Percentiles rank a stretch among this genome's conserved stretches.
These are phyloP conservation scores for Heritiera littoralis DNA, from an alignment of 345 rosid genomes.

Conservation along the genomic window DNA sequence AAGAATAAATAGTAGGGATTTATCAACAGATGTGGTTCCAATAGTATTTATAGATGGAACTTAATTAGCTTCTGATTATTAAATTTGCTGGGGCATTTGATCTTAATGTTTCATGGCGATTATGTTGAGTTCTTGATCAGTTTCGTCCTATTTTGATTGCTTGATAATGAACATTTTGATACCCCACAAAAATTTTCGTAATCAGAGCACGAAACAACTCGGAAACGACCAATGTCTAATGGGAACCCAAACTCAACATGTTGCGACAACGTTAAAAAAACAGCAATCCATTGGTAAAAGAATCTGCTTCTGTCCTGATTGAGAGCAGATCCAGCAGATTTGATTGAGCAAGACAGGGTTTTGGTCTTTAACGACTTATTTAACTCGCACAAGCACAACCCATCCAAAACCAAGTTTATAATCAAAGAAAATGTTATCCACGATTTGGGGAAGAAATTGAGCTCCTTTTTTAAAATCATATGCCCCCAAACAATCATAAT, in stretches of 20 bases:
- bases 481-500: not conserved
- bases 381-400: no score
- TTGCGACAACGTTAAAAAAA: constrained; percentile 12
- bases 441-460: not conserved
- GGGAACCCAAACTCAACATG: constrained; percentile 3
- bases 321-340: not conserved
- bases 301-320: not conserved
- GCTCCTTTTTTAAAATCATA: not conserved
- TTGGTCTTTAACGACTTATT: not conserved
- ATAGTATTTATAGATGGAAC: no score
- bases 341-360: not conserved
- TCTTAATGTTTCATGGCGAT: no score
- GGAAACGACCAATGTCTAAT: not conserved
- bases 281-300: not conserved
- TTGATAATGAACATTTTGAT: no score
- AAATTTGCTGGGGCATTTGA: no score
- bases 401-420: not conserved
- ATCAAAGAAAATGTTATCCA: not conserved
- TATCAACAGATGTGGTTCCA: no score
- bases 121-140: not conserved
- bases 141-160: not conserved
- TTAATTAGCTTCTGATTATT: no score
- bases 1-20: no score
- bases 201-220: not conserved
- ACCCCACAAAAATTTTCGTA: not conserved